Conservation (phyloP, 225 moss, liverwort and hornwort species). For the Polytrichum formosum region DNA sequence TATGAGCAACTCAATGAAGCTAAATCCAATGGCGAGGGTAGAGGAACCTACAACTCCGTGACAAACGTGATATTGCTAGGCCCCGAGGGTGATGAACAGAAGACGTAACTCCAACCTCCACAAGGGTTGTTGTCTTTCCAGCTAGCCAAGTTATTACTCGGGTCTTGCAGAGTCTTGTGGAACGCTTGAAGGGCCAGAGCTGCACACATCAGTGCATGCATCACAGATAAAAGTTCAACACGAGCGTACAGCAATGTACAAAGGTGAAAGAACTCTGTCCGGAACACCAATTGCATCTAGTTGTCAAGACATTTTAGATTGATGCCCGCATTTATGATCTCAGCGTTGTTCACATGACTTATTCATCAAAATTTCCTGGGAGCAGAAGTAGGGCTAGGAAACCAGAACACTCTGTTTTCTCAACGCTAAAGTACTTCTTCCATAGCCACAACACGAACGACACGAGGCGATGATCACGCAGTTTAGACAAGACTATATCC, state of each 20-base stretch:
- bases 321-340: too few species aligned
- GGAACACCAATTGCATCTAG: not conserved
- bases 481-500: too few species aligned
- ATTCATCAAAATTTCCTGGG: not conserved
- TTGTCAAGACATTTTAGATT: too few species aligned
- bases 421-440: too few species aligned
- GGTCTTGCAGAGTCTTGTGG: conserved; percentile 35
- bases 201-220: conserved; percentile 16
- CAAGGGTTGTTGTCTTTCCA: conserved; percentile 71
- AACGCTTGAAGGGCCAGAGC: conserved; percentile 56
- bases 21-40: not conserved
- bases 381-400: too few species aligned
- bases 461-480: too few species aligned
- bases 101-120: conserved; percentile 42
- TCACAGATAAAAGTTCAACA: not conserved
- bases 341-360: not conserved
- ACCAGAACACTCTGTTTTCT: too few species aligned
- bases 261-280: not conserved
- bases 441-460: too few species aligned
- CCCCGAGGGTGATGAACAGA: conserved; percentile 12
- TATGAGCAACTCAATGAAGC: too few species aligned
- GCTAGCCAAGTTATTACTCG: conserved; percentile 12
- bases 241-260: not conserved
- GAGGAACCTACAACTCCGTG: conserved; percentile 53
- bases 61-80: conserved; percentile 47